Percentiles rank a stretch among this genome's conserved stretches.
Evolutionary conservation across 768 basidiomycete species (phyloP).

Genomic region (Rhizopogon sp.): DNA sequence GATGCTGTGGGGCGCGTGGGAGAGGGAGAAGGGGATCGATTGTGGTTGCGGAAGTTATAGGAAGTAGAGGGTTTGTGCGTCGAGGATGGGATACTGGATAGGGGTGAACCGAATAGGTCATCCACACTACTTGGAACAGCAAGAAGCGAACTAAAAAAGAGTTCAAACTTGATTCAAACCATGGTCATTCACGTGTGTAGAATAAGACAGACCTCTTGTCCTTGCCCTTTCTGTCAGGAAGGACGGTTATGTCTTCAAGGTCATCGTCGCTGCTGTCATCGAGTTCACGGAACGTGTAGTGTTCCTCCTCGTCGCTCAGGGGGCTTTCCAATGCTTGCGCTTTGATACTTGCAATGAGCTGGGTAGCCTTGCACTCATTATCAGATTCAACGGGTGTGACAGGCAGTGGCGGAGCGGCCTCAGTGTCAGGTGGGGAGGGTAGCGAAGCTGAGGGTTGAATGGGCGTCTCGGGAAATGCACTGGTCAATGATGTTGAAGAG

Average conservation of each 20-base stretch:
- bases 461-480: conserved; percentile 11
- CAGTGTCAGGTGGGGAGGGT: conserved; percentile 21
- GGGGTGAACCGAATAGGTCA: conserved; percentile 15
- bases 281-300: conserved; percentile 36
- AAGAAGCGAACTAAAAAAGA: conserved; percentile 7
- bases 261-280: conserved; percentile 52
- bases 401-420: conserved; percentile 15
- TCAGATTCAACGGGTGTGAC: conserved; percentile 28
- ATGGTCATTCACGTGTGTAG: neutral
- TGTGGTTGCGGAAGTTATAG: neutral
- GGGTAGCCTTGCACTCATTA: conserved; percentile 41
- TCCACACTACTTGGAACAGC: neutral
- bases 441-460: conserved; percentile 6
- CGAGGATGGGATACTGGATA: conserved; percentile 17
- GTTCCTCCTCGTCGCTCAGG: conserved; percentile 40
- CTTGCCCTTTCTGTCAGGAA: conserved; percentile 4
- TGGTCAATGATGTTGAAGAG: conserved; percentile 4
- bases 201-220: conserved; percentile 7
- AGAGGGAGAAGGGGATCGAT: conserved; percentile 3
- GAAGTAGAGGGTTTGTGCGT: neutral
- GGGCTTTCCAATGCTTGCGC: conserved; percentile 45
- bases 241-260: conserved; percentile 11
- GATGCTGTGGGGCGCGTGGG: neutral
- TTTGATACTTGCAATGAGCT: conserved; percentile 61
- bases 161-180: neutral